A percentile compares a stretch with the other conserved stretches of the same genome.
These are phyloP conservation scores for Arctostaphylos glauca DNA, from an alignment of 148 eudicot species.

Conservation along the genomic window DNA sequence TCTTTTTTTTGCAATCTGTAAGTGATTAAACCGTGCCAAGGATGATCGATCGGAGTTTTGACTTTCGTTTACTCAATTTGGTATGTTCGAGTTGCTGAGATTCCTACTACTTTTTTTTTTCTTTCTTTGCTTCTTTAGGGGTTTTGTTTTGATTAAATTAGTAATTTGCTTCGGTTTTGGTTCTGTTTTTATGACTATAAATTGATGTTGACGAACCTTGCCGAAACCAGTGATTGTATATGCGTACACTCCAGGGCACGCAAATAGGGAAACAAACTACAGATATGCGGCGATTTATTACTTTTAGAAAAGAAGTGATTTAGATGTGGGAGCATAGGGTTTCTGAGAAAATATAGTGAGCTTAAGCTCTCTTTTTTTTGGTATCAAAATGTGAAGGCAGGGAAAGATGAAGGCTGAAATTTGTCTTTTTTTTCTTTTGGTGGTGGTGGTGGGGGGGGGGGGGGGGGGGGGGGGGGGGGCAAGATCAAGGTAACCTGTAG, in stretches of 20 bases:
- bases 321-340: background rate
- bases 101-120: background rate
- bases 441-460: no score
- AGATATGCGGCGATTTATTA: background rate
- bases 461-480: no score
- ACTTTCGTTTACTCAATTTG: conserved; percentile 2
- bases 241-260: background rate
- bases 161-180: background rate
- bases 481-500: no score
- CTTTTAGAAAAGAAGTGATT: background rate
- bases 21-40: background rate
- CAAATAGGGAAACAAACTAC: background rate
- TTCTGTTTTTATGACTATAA: background rate
- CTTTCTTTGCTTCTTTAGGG: background rate
- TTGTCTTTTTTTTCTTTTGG: no score
- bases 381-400: background rate
- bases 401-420: background rate
- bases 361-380: background rate
- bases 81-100: background rate
- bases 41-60: background rate
- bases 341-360: background rate
- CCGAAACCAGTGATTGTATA: background rate
- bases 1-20: background rate
- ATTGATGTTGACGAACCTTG: background rate
- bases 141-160: background rate